A percentile compares a stretch with the other conserved stretches of the same genome.
Evolutionary conservation across 139 green algal species (phyloP).

Genomic region (Chlamydomonas applanata): DNA sequence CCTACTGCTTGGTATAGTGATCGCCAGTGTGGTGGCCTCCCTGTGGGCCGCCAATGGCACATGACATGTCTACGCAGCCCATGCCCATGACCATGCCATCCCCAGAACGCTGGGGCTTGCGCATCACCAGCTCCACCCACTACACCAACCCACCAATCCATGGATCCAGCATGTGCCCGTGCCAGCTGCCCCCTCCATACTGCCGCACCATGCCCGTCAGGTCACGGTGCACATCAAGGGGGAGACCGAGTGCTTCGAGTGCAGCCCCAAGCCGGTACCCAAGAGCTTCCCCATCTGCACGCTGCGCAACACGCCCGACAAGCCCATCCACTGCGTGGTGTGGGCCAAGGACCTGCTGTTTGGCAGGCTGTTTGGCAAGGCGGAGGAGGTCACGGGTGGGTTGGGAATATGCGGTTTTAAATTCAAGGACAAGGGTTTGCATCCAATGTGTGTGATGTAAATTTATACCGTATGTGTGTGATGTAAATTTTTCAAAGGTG

Average conservation of each 20-base stretch:
- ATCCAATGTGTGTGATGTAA: too few relatives aligned
- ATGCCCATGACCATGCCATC: too few relatives aligned
- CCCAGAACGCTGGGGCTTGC: too few relatives aligned
- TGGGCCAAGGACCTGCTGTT: slow-evolving; percentile 99
- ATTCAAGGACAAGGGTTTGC: too few relatives aligned
- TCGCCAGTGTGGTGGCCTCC: too few relatives aligned
- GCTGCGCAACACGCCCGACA: slow-evolving; percentile 96
- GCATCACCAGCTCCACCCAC: slow-evolving; percentile 5
- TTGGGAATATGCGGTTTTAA: too few relatives aligned
- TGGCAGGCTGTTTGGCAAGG: slow-evolving; percentile 80
- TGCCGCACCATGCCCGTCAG: slow-evolving; percentile 39
- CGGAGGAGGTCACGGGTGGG: slow-evolving; percentile 53
- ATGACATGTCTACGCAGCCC: too few relatives aligned
- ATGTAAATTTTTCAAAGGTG: too few relatives aligned
- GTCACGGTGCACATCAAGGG: slow-evolving; percentile 88
- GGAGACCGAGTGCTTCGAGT: slow-evolving; percentile 94
- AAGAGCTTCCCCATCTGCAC: slow-evolving; percentile 98
- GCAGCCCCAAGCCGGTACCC: slow-evolving; percentile 73
- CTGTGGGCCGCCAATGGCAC: too few relatives aligned
- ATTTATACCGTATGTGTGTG: too few relatives aligned
- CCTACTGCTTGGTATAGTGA: too few relatives aligned
- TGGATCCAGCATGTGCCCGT: neutral
- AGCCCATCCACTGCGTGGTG: slow-evolving; percentile 97
- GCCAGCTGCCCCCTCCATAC: neutral
- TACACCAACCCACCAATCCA: too few relatives aligned